Evolutionary conservation across 2,329 filamentous ascomycete species (phyloP), one percentile per base, ranked within the genome.

Genomic region (Byssothecium circinans): DNA sequence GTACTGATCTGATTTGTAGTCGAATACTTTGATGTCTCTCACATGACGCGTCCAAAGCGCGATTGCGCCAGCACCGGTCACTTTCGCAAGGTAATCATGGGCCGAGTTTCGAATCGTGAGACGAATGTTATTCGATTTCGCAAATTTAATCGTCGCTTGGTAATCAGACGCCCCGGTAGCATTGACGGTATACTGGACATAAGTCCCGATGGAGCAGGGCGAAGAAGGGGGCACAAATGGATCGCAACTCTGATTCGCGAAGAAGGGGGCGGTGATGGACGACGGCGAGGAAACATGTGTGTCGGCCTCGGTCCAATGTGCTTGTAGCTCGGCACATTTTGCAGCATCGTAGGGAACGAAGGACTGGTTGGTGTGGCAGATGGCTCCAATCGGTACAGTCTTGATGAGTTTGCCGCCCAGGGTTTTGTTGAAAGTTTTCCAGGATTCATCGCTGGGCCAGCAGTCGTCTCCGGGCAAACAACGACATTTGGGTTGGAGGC

Each of bases 161-260:
- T 52, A 22, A 36, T 61, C 52, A 8, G 40, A 8, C 41, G 34
- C 34, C 2, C 29, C 41, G 10, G 34, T 41, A 8, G 43, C 71
- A 39, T 71, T 63, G 17, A 75, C 65, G 0, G 68, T 43, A 39
- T 72, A 72, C 36, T 54, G 37, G 0, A 63, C 65, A 20, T 53
- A 45, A n/a, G 52, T 57, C 53, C 67, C 48, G 2, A 43, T 32
- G 12, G 64, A 1, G 34, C 52, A 55, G 6, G 45, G 27, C 2
- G 4, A 3, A 4, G 7, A 11, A 14, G 4, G 25, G 7, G 38
- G 17, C 3, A 43, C 40, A 20, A 44, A 56, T 4, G 48, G 45
- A 19, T 48, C 32, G 37, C 53, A 56, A 29, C 43, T 52, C 8
- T 43, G 32, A 23, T 50, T 54, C 19, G 39, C 17, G 15, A 34